Base-by-base conservation (phyloP, 1,284 basidiomycete genomes). In the Tilletia caries region DNA sequence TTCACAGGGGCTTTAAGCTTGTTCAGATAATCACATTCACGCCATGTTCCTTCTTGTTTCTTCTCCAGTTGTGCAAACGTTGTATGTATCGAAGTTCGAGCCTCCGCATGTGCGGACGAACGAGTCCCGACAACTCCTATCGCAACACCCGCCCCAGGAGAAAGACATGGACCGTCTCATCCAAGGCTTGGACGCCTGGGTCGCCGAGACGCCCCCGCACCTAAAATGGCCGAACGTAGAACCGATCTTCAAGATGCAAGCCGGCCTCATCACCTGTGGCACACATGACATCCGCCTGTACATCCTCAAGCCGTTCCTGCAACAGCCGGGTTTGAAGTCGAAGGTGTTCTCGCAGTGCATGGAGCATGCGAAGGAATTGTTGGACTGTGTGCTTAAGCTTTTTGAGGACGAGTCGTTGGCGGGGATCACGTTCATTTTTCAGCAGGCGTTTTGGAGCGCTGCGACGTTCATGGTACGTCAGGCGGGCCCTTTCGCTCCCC, bases 271-370 rank as follows among this genome's bases (percentile, higher is more conserved):
- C 48, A 70, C 70, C 65, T 79, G 76, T 37, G 78, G 74, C 29
- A 72, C 70, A 12, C 71, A 77, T 64, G 76, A 80, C 50, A 72
- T 80, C 32, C 72, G 76, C 1, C 72, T 80, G 25, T 80, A 80
- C 70, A 80, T 77, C 60, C 73, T 77, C 71, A 80, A 79, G 70
- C 78, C 77, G 2, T 78, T 79, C 65, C 64, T 79, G 43, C 73
- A 76, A 1, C 72, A 78, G 48, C 77, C 76, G 32, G 13, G 23
- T n/a, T 10, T 64, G 32, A 25, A 33, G 13, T 20, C 20, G 32
- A 64, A 29, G 33, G 20, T 64, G 10, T 33, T 41, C 37, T n/a
- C 41, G 13, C 75, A 75, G 52, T 79, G 77, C 70, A 71, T 72
- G 20, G 71, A 71, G 43, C 74, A 77, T 46, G 76, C 77, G n/a